Evolutionary conservation across 1,284 basidiomycete genomes (phyloP).

Genomic region (Malassezia furfur): DNA sequence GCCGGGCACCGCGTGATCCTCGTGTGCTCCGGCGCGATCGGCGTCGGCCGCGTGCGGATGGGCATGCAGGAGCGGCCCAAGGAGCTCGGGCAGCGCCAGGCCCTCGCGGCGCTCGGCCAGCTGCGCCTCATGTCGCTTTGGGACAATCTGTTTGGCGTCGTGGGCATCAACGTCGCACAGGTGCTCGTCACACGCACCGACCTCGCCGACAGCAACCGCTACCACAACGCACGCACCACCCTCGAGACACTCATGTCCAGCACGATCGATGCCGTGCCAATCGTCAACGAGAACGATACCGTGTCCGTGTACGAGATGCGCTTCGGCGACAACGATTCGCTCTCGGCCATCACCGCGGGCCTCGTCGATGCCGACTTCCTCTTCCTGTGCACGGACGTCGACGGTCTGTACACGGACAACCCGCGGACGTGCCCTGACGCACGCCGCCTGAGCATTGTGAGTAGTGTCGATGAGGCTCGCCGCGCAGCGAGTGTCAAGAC

Average conservation of each 20-base stretch:
- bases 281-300: slow-evolving; percentile 48
- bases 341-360: slow-evolving; percentile 89
- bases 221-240: slow-evolving; percentile 41
- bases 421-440: slow-evolving; percentile 79
- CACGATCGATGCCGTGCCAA: slow-evolving; percentile 39
- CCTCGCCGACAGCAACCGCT: slow-evolving; percentile 64
- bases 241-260: slow-evolving; percentile 35
- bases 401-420: slow-evolving; percentile 89
- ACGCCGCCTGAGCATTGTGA: slow-evolving; percentile 68
- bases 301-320: slow-evolving; percentile 66
- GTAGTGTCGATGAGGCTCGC: slow-evolving; percentile 71
- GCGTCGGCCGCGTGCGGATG: slow-evolving; percentile 87
- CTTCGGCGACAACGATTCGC: slow-evolving; percentile 97
- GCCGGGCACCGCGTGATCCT: slow-evolving; percentile 87
- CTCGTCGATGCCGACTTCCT: slow-evolving; percentile 97
- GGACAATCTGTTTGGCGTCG: slow-evolving; percentile 87
- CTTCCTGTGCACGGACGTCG: slow-evolving; percentile 92
- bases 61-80: slow-evolving; percentile 69
- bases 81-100: slow-evolving; percentile 80
- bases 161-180: slow-evolving; percentile 91
- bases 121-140: slow-evolving; percentile 88
- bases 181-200: slow-evolving; percentile 86
- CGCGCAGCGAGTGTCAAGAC: slow-evolving; percentile 79
- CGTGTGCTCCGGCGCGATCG: slow-evolving; percentile 91
- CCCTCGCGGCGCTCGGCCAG: slow-evolving; percentile 91